Evolutionary conservation across 163 green algal species (phyloP).

Genomic region (Prototheca wickerhamii): DNA sequence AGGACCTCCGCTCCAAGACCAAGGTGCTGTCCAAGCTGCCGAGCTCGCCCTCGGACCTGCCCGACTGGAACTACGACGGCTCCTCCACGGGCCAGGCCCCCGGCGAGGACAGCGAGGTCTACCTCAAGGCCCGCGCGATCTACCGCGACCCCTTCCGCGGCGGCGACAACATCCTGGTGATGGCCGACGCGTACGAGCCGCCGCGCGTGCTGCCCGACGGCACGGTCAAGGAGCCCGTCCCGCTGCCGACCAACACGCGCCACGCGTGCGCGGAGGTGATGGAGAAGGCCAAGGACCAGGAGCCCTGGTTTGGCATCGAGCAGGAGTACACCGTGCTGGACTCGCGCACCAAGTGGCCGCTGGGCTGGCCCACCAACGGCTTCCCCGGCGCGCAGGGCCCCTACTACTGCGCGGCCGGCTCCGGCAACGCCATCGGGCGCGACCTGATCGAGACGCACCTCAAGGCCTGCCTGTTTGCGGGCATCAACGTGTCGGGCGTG

Average conservation of each 20-base stretch:
- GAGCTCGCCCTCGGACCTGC: conserved; percentile 59
- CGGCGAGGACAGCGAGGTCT: conserved; percentile 90
- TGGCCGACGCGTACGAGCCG: conserved; percentile 93
- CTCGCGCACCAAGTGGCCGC: conserved; percentile 88
- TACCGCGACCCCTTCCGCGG: conserved; percentile 83
- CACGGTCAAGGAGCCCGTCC: conserved; percentile 48
- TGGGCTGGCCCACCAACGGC: conserved; percentile 90
- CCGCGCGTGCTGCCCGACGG: conserved; percentile 57
- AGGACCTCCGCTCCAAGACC: conserved; percentile 83
- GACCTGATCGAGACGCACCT: conserved; percentile 95
- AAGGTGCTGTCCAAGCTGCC: conserved; percentile 27
- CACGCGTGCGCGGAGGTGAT: conserved; percentile 64
- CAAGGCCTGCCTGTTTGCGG: conserved; percentile 86
- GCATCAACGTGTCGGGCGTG: conserved; percentile 85
- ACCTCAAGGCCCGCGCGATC: conserved; percentile 77
- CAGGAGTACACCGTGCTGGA: conserved; percentile 98
- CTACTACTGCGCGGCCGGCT: conserved; percentile 92
- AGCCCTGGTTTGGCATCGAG: conserved; percentile 92
- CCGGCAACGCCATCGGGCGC: conserved; percentile 80
- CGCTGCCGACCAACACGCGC: conserved; percentile 87
- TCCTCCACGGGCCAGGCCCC: conserved; percentile 86
- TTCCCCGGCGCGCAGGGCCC: conserved; percentile 89
- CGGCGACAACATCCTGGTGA: conserved; percentile 91
- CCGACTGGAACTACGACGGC: conserved; percentile 98
- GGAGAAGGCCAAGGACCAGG: conserved; percentile 78